These are phyloP conservation scores for Neohortaea acidophila DNA, from an alignment of 495 filamentous ascomycete genomes.

Conservation along the genomic window DNA sequence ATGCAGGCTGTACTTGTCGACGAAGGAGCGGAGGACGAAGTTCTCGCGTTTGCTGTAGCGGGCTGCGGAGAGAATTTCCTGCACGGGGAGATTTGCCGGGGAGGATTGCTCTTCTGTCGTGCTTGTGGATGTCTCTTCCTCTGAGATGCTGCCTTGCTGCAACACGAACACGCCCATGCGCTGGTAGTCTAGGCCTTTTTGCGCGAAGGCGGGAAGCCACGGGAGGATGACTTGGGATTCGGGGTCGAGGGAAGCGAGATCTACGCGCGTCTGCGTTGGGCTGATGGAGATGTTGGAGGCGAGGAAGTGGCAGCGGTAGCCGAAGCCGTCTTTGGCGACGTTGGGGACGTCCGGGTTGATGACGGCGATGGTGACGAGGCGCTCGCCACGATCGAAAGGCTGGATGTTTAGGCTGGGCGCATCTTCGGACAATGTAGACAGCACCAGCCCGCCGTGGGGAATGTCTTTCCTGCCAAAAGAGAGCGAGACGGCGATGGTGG, in stretches of 20 bases:
- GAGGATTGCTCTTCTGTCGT: not conserved
- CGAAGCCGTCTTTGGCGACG: slow-evolving; percentile 58
- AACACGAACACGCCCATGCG: slow-evolving; percentile 70
- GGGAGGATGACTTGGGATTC: slow-evolving; percentile 53
- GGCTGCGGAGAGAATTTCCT: slow-evolving; percentile 28
- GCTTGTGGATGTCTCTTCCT: slow-evolving; percentile 15
- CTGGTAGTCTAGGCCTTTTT: slow-evolving; percentile 86
- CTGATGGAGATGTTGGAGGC: slow-evolving; percentile 51
- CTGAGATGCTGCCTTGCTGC: slow-evolving; percentile 40
- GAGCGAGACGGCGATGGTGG: slow-evolving; percentile 59
- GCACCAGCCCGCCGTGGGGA: slow-evolving; percentile 62
- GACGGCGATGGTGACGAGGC: slow-evolving; percentile 68
- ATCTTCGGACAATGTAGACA: slow-evolving; percentile 49
- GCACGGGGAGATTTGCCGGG: slow-evolving; percentile 39
- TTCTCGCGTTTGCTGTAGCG: slow-evolving; percentile 38
- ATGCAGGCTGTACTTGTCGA: slow-evolving; percentile 47
- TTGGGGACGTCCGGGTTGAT: slow-evolving; percentile 86
- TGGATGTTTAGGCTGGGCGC: slow-evolving; percentile 67
- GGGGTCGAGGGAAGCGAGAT: slow-evolving; percentile 35
- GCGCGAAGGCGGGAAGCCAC: slow-evolving; percentile 72
- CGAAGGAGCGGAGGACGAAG: slow-evolving; percentile 58
- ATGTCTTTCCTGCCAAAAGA: slow-evolving; percentile 54
- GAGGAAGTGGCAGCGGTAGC: slow-evolving; percentile 69
- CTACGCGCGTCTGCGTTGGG: slow-evolving; percentile 37
- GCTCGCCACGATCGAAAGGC: slow-evolving; percentile 63